Conservation (phyloP, 352 stramenopile genomes). For the Phytopythium helicoides region DNA sequence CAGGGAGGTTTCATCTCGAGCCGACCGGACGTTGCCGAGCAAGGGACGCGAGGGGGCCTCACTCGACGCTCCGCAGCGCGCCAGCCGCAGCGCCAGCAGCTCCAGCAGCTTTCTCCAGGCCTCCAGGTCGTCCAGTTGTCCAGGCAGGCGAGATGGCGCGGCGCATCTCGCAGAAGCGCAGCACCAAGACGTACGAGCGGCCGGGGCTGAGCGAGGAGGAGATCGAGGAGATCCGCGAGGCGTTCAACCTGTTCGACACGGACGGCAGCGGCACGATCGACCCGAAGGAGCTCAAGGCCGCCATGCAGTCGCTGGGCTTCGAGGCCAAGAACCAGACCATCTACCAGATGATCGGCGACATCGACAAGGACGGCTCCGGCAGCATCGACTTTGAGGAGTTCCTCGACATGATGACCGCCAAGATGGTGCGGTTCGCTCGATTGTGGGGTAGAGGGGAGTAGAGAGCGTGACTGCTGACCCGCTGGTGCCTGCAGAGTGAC, state of each 20-base stretch:
- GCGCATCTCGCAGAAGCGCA: slow-evolving; percentile 79
- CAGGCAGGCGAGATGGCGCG: slow-evolving; percentile 37
- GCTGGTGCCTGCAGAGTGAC: slow-evolving; percentile 86
- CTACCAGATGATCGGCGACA: slow-evolving; percentile 97
- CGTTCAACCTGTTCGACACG: slow-evolving; percentile 97
- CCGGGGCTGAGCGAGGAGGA: slow-evolving; percentile 91
- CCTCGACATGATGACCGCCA: slow-evolving; percentile 96
- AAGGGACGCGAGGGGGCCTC: too few species aligned
- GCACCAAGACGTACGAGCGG: slow-evolving; percentile 91
- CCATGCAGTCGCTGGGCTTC: slow-evolving; percentile 96
- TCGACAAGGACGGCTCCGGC: slow-evolving; percentile 95
- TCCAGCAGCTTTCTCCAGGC: too few species aligned
- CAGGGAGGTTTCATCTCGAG: too few species aligned
- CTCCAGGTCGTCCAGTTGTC: too few species aligned
- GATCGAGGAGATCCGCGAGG: slow-evolving; percentile 95
- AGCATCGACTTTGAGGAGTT: slow-evolving; percentile 98
- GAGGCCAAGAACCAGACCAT: slow-evolving; percentile 98
- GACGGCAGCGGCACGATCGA: slow-evolving; percentile 96
- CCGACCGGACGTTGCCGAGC: too few species aligned
- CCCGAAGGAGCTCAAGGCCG: slow-evolving; percentile 96
- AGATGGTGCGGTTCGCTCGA: slow-evolving; percentile 72
- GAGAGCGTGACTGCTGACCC: slow-evolving; percentile 5
- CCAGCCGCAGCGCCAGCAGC: too few species aligned
- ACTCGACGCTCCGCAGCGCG: too few species aligned
- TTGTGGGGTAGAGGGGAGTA: not conserved